These are phyloP conservation scores for Truncatella angustata DNA, from an alignment of 2,329 filamentous ascomycete genomes.

Conservation along the genomic window DNA sequence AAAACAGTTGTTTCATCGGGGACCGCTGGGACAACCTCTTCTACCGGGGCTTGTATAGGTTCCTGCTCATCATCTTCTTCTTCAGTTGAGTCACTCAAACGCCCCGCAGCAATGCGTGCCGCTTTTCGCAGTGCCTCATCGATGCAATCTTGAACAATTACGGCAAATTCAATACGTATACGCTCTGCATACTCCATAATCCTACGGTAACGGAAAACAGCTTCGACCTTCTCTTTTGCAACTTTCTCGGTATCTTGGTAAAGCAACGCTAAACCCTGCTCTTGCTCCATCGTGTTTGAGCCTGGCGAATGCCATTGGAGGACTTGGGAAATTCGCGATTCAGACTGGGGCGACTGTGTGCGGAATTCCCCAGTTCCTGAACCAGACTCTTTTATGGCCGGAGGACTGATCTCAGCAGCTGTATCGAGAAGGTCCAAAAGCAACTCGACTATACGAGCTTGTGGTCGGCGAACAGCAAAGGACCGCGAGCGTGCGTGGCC, in stretches of 20 bases:
- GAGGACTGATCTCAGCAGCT: slow-evolving; percentile 89
- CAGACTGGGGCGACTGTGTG: slow-evolving; percentile 93
- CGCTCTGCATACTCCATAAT: slow-evolving; percentile 96
- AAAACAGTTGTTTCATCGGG: slow-evolving; percentile 57
- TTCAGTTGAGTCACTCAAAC: slow-evolving; percentile 74
- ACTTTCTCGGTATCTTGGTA: slow-evolving; percentile 86
- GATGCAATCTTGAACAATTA: slow-evolving; percentile 93
- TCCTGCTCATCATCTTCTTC: slow-evolving; percentile 45
- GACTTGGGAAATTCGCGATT: slow-evolving; percentile 91
- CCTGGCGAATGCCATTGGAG: slow-evolving; percentile 95
- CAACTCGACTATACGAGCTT: slow-evolving; percentile 91
- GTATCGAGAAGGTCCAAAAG: slow-evolving; percentile 95
- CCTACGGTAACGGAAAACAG: slow-evolving; percentile 83
- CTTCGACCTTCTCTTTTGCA: slow-evolving; percentile 86
- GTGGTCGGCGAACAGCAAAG: slow-evolving; percentile 85
- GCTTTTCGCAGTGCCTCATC: slow-evolving; percentile 89
- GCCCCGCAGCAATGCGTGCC: slow-evolving; percentile 79
- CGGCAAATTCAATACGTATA: slow-evolving; percentile 89
- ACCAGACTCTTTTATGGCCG: slow-evolving; percentile 84
- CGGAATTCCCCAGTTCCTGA: slow-evolving; percentile 72
- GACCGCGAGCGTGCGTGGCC: slow-evolving; percentile 81
- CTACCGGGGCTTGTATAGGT: too few species aligned
- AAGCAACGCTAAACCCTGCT: slow-evolving; percentile 83
- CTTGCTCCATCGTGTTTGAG: slow-evolving; percentile 86
- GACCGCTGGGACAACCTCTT: slow-evolving; percentile 33